These are phyloP conservation scores for Cryphonectria nitschkei DNA, from an alignment of 2,329 filamentous ascomycete genomes.

Conservation along the genomic window DNA sequence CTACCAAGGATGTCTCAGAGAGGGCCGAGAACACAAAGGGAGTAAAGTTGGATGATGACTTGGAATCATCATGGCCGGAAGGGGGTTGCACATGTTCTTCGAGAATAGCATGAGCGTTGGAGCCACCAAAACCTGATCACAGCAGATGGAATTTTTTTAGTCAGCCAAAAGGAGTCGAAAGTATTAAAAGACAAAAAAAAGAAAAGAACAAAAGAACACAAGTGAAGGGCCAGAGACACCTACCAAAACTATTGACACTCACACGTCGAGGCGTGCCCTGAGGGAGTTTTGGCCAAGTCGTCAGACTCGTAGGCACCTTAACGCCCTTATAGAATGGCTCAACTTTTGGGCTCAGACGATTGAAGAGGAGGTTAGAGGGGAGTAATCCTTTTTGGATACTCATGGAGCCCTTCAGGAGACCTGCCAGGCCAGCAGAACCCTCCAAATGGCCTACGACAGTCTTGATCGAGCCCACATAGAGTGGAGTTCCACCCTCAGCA, in stretches of 20 bases:
- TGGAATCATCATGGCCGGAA: background rate
- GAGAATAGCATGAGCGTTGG: slow-evolving; percentile 21
- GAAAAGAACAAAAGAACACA: background rate
- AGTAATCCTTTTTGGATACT: slow-evolving; percentile 41
- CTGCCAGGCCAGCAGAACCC: slow-evolving; percentile 46
- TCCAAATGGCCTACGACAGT: slow-evolving; percentile 47
- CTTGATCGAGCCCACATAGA: slow-evolving; percentile 40
- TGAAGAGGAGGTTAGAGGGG: slow-evolving; percentile 43
- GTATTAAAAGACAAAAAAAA: too few relatives aligned
- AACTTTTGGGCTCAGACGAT: slow-evolving; percentile 41
- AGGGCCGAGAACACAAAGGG: slow-evolving; percentile 39
- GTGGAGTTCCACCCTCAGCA: background rate
- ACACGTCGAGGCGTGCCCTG: slow-evolving; percentile 12
- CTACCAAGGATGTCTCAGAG: slow-evolving; percentile 36
- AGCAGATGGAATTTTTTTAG: background rate
- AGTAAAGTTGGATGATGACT: slow-evolving; percentile 12
- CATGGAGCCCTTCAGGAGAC: slow-evolving; percentile 43
- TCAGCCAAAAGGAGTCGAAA: background rate
- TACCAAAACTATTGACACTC: slow-evolving; percentile 24
- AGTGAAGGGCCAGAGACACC: background rate
- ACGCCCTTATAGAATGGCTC: slow-evolving; percentile 36
- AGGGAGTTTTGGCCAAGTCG: slow-evolving; percentile 15
- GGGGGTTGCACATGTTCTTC: slow-evolving; percentile 5
- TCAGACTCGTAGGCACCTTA: slow-evolving; percentile 22
- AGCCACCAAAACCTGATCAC: slow-evolving; percentile 19